These are phyloP conservation scores for Fusarium sp. DNA, from an alignment of 2,329 filamentous ascomycete genomes.

Conservation along the genomic window DNA sequence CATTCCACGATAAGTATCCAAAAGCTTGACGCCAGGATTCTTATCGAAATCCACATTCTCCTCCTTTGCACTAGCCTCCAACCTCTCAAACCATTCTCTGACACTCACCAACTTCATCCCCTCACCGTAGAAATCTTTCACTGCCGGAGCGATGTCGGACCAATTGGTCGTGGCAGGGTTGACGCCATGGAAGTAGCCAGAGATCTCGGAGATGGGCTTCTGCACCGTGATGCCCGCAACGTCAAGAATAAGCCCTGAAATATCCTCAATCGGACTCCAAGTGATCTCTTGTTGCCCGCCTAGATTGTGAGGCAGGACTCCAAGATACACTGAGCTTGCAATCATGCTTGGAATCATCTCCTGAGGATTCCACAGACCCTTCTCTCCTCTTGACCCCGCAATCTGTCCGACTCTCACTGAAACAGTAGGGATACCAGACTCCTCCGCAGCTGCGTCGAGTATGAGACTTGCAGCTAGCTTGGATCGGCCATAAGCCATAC, in stretches of 20 bases:
- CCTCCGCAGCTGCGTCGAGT: not conserved
- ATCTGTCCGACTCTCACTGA: constrained; percentile 1
- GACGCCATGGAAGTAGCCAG: constrained; percentile 6
- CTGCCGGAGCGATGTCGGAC: not conserved
- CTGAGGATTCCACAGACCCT: constrained; percentile 3
- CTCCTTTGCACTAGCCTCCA: not conserved
- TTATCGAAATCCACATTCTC: not conserved
- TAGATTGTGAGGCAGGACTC: not conserved
- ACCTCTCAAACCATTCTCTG: not conserved
- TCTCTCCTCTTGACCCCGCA: not conserved
- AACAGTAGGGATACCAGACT: rapidly evolving
- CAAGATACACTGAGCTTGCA: constrained; percentile 1
- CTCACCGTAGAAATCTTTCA: not conserved
- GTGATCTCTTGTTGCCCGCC: not conserved
- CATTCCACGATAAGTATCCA: not conserved
- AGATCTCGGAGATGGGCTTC: not conserved
- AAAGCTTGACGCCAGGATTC: not conserved
- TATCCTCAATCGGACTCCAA: not conserved
- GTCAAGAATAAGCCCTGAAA: not conserved
- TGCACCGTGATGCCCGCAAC: not conserved
- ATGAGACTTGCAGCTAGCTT: not conserved
- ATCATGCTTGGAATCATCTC: constrained; percentile 7
- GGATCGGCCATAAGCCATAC: not conserved
- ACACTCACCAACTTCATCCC: not conserved
- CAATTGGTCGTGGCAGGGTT: not conserved